Evolutionary conservation across 208 protist genomes (phyloP).

Genomic region (Angomonas deanei): DNA sequence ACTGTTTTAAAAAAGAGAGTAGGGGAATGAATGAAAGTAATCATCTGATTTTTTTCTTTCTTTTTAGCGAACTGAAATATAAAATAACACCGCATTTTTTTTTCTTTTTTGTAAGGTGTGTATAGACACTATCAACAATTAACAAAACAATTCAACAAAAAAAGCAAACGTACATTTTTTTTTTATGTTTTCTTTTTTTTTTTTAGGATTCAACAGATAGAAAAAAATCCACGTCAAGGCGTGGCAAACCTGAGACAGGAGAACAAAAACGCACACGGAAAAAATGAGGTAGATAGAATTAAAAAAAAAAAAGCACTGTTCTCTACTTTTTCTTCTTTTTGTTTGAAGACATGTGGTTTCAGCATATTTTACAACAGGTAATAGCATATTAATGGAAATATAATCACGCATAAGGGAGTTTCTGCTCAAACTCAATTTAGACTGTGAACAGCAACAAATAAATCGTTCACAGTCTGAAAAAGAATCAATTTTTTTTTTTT

Average conservation of each 20-base stretch:
- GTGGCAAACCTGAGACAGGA: conserved; percentile 5
- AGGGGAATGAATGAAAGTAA: no score
- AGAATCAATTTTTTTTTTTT: neutral
- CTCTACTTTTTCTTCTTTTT: neutral
- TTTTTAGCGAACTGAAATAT: conserved; percentile 5
- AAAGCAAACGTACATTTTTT: conserved; percentile 5
- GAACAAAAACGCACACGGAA: conserved; percentile 9
- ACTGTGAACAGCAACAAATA: neutral
- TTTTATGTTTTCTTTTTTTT: no score
- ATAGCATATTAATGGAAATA: no score
- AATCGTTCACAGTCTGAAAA: neutral
- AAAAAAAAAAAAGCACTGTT: neutral
- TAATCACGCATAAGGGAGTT: no score
- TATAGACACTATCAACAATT: neutral
- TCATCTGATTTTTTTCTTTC: conserved; percentile 9
- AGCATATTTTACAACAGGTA: no score
- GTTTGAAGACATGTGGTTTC: neutral
- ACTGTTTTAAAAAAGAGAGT: no score
- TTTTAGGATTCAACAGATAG: neutral
- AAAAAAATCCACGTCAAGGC: neutral
- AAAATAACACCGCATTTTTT: no score
- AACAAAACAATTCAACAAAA: conserved; percentile 1
- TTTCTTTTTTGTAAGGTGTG: neutral
- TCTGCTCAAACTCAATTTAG: no score
- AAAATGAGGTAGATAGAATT: conserved; percentile 3